A percentile compares a stretch with the other conserved stretches of the same genome.
These are phyloP conservation scores for Infundibulicybe gibba DNA, from an alignment of 768 basidiomycete genomes.

Conservation along the genomic window DNA sequence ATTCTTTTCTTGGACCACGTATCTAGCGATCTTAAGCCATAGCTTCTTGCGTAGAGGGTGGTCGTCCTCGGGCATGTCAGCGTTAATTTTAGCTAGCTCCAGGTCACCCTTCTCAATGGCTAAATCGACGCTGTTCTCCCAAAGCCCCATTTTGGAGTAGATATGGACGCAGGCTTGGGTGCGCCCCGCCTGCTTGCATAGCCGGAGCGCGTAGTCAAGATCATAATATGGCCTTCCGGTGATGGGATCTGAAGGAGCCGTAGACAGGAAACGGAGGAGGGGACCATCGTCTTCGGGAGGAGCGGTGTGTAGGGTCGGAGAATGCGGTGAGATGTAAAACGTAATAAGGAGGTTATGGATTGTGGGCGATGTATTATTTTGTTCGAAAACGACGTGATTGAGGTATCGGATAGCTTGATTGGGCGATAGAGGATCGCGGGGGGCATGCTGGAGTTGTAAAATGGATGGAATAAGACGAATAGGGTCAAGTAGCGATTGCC, in stretches of 20 bases:
- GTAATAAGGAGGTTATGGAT: slow-evolving; percentile 94
- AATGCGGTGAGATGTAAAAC: slow-evolving; percentile 62
- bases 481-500: slow-evolving; percentile 76
- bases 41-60: slow-evolving; percentile 83
- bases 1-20: slow-evolving; percentile 96
- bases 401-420: slow-evolving; percentile 92
- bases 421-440: slow-evolving; percentile 66
- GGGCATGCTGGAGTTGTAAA: slow-evolving; percentile 72
- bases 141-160: slow-evolving; percentile 96
- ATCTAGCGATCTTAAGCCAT: slow-evolving; percentile 98
- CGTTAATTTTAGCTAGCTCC: slow-evolving; percentile 92
- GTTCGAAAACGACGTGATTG: slow-evolving; percentile 78
- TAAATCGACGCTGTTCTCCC: slow-evolving; percentile 94
- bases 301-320: slow-evolving; percentile 26
- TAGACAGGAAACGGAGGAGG: slow-evolving; percentile 77
- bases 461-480: slow-evolving; percentile 86
- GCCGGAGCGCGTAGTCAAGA: slow-evolving; percentile 90
- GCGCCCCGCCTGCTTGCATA: slow-evolving; percentile 81
- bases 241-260: slow-evolving; percentile 76
- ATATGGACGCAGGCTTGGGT: slow-evolving; percentile 93
- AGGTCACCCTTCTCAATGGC: slow-evolving; percentile 93
- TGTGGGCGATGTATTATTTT: slow-evolving; percentile 75
- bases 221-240: slow-evolving; percentile 92
- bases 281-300: slow-evolving; percentile 64
- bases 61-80: slow-evolving; percentile 93